Evolutionary conservation across 345 rosid genomes (phyloP), one percentile per base, ranked within the genome.

Genomic region (Heritiera littoralis): DNA sequence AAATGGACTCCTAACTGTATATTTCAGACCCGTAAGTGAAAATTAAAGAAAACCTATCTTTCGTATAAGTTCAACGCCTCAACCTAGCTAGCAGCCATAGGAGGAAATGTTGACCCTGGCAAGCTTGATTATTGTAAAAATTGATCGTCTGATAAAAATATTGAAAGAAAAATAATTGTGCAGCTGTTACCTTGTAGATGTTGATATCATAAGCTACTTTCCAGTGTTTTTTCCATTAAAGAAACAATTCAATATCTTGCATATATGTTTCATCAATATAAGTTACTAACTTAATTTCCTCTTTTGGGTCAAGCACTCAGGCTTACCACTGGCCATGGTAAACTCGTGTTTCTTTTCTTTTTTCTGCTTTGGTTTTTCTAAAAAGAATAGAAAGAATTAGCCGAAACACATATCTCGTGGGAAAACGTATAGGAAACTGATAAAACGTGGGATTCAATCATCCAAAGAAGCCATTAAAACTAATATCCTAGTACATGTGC

Each of bases 401-500:
- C 56, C 18, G 3, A 72, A 28, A 17, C 75, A 17, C 20, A 54
- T 9, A 72, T 73, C 64, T 55, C 30, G 35, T 73, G 76, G 49
- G 48, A 38, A 18, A 23, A 23, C 28, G 28, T 23, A 23, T 23
- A 0, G 28, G 28, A 23, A 23, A 23, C 28, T 23, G 28, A 23
- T 23, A 23, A 23, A 23, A 3, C 1, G 38, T 10, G 58, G 17
- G 55, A 51, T 3, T 54, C n/a, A 54, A 54, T 54, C 58, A 49
- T 71, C 38, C 10, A 51, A 51, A 55, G 17, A 35, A 72, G 76
- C 1, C 76, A 72, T 72, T 51, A 52, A 51, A 52, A 52, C 46
- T 4, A 52, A 35, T 35, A 52, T 72, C 28, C 17, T 72, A 17
- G 30, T 9, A 20, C 32, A 46, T 46, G 58, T 54, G 58, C 58